Percentiles rank a stretch among this genome's conserved stretches.
These are phyloP conservation scores for Penicillium bialowiezense DNA, from an alignment of 495 filamentous ascomycete species.

Conservation along the genomic window DNA sequence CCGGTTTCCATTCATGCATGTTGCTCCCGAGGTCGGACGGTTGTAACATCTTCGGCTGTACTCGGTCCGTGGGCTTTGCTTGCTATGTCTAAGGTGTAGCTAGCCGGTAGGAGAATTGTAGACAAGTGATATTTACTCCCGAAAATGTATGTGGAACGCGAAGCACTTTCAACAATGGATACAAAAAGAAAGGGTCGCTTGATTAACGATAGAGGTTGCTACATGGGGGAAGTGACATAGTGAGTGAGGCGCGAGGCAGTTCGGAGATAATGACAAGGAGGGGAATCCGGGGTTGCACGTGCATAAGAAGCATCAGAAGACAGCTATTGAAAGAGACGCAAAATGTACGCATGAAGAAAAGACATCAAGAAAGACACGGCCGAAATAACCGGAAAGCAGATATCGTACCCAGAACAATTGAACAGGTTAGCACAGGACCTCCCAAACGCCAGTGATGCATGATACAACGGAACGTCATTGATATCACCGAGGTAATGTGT, in stretches of 20 bases:
- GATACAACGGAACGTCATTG: slow-evolving; percentile 28
- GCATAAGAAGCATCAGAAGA: slow-evolving; percentile 18
- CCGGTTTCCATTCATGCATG: no score
- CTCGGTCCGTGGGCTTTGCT: no score
- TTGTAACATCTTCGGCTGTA: no score
- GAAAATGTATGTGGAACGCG: no score
- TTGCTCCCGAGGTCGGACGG: background rate
- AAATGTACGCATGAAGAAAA: slow-evolving; percentile 2
- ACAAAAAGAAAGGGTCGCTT: no score
- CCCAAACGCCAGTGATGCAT: slow-evolving; percentile 49
- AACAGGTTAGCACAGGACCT: slow-evolving; percentile 24
- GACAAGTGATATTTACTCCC: no score
- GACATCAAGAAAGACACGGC: slow-evolving; percentile 21
- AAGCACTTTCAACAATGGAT: no score
- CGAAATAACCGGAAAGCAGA: slow-evolving; percentile 15
- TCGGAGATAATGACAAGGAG: slow-evolving; percentile 24
- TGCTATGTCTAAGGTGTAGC: no score
- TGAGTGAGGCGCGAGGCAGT: slow-evolving; percentile 23
- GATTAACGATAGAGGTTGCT: slow-evolving; percentile 13
- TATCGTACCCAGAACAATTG: slow-evolving; percentile 17
- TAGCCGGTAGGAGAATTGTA: no score
- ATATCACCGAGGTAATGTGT: slow-evolving; percentile 7
- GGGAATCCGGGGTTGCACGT: slow-evolving; percentile 29
- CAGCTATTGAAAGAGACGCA: slow-evolving; percentile 16
- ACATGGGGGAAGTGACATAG: slow-evolving; percentile 19